Percentiles rank a stretch among this genome's conserved stretches.
Evolutionary conservation across 495 filamentous ascomycete species (phyloP).

Genomic region (Daldinia vernicosa): DNA sequence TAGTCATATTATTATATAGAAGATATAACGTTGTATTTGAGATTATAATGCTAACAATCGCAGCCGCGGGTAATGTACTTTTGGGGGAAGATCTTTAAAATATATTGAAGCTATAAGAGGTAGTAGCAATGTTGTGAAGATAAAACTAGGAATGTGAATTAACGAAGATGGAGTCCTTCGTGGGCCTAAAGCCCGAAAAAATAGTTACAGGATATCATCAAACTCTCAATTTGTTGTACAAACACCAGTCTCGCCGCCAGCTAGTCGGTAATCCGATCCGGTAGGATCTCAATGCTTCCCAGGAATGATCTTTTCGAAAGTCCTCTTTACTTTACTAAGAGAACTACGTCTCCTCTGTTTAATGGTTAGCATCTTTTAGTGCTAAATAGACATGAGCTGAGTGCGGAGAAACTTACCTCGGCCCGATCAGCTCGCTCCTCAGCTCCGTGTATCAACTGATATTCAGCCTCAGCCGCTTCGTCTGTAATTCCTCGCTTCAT

Average conservation of each 20-base stretch:
- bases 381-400: no score
- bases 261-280: neutral
- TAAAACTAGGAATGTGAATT: neutral
- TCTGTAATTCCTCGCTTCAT: slow-evolving; percentile 43
- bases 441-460: slow-evolving; percentile 44
- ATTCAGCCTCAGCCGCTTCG: slow-evolving; percentile 44
- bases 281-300: slow-evolving; percentile 37
- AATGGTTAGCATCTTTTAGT: slow-evolving; percentile 3
- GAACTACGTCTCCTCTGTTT: slow-evolving; percentile 25
- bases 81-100: no score
- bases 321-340: slow-evolving; percentile 39
- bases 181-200: neutral
- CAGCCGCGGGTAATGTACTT: no score
- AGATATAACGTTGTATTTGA: no score
- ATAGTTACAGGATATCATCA: slow-evolving; percentile 1
- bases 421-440: slow-evolving; percentile 38
- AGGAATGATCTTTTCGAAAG: slow-evolving; percentile 38
- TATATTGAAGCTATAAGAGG: no score
- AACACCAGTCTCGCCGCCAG: neutral
- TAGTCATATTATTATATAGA: no score
- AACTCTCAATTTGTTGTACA: slow-evolving; percentile 4
- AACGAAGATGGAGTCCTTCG: neutral
- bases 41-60: no score
- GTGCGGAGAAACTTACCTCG: slow-evolving; percentile 28
- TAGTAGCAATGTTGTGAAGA: no score